phyloP scores from a whole-genome alignment of 2,329 filamentous ascomycete genomes.

The Byssothecium circinans region DNA sequence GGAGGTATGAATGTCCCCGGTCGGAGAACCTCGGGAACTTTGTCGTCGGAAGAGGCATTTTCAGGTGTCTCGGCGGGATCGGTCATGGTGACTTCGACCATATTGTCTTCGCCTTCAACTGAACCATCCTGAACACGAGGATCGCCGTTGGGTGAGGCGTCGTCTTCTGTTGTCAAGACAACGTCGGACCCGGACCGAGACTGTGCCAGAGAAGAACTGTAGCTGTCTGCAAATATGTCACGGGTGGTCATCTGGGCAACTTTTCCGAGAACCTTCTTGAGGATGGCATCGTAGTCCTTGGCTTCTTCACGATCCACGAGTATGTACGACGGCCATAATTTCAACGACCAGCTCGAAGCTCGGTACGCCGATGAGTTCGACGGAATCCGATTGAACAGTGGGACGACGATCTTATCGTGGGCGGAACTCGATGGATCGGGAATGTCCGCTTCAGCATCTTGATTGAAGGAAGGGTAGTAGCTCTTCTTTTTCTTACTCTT shows the following conservation, averaged over 20 bases:
- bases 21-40: slow-evolving; percentile 51
- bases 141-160: slow-evolving; percentile 68
- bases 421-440: slow-evolving; percentile 61
- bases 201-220: slow-evolving; percentile 54
- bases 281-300: slow-evolving; percentile 68
- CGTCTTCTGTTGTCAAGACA: slow-evolving; percentile 64
- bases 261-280: slow-evolving; percentile 77
- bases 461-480: slow-evolving; percentile 43
- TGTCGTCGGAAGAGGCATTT: slow-evolving; percentile 27
- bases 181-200: slow-evolving; percentile 65
- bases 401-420: slow-evolving; percentile 69
- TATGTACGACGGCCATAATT: slow-evolving; percentile 66
- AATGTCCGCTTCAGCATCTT: slow-evolving; percentile 51
- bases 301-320: slow-evolving; percentile 74
- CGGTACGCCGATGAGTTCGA: slow-evolving; percentile 34
- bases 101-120: slow-evolving; percentile 83
- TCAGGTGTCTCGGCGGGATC: slow-evolving; percentile 52
- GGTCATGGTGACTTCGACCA: slow-evolving; percentile 87
- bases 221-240: slow-evolving; percentile 60
- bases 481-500: slow-evolving; percentile 52
- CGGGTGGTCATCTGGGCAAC: slow-evolving; percentile 76
- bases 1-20: slow-evolving; percentile 64
- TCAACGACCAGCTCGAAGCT: slow-evolving; percentile 40
- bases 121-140: slow-evolving; percentile 75
- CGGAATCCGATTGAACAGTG: slow-evolving; percentile 65